Percentiles rank a stretch among this genome's conserved stretches.
phyloP scores from a whole-genome alignment of 495 filamentous ascomycete species.

The Cercophora samala region DNA sequence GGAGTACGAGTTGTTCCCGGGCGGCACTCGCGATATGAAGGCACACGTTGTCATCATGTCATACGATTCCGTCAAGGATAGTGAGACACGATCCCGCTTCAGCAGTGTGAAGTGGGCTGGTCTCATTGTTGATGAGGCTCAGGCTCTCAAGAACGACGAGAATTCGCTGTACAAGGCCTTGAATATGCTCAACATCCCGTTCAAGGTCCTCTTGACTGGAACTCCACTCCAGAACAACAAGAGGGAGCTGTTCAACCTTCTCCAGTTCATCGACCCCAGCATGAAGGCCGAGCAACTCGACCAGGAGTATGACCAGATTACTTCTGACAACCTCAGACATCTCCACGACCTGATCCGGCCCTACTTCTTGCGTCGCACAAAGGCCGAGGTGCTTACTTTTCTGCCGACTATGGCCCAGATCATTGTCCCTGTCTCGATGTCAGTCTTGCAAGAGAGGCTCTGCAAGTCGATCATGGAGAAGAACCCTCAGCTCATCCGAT shows the following conservation, averaged over 20 bases:
- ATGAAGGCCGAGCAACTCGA: slow-evolving; percentile 71
- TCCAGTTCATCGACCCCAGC: slow-evolving; percentile 78
- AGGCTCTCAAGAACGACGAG: slow-evolving; percentile 91
- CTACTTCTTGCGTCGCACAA: slow-evolving; percentile 71
- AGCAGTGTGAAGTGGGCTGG: slow-evolving; percentile 74
- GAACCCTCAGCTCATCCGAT: slow-evolving; percentile 82
- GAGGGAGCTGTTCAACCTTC: slow-evolving; percentile 87
- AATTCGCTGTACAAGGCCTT: slow-evolving; percentile 75
- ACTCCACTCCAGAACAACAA: slow-evolving; percentile 96
- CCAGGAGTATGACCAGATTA: slow-evolving; percentile 66
- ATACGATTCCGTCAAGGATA: slow-evolving; percentile 78
- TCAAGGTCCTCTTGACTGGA: slow-evolving; percentile 79
- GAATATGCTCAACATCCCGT: slow-evolving; percentile 65
- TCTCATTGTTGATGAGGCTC: slow-evolving; percentile 92
- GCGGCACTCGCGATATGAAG: slow-evolving; percentile 53
- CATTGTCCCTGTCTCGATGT: slow-evolving; percentile 92
- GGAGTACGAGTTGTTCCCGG: slow-evolving; percentile 79
- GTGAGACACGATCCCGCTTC: slow-evolving; percentile 61
- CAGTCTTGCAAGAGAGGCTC: slow-evolving; percentile 83
- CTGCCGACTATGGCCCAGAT: slow-evolving; percentile 90
- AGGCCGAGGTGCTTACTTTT: slow-evolving; percentile 82
- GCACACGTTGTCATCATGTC: slow-evolving; percentile 94
- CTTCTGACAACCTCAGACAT: slow-evolving; percentile 71
- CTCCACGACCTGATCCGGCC: slow-evolving; percentile 84
- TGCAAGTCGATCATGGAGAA: slow-evolving; percentile 91